Conservation (phyloP, 2,329 filamentous ascomycete species). For the Trichophyton equinum region DNA sequence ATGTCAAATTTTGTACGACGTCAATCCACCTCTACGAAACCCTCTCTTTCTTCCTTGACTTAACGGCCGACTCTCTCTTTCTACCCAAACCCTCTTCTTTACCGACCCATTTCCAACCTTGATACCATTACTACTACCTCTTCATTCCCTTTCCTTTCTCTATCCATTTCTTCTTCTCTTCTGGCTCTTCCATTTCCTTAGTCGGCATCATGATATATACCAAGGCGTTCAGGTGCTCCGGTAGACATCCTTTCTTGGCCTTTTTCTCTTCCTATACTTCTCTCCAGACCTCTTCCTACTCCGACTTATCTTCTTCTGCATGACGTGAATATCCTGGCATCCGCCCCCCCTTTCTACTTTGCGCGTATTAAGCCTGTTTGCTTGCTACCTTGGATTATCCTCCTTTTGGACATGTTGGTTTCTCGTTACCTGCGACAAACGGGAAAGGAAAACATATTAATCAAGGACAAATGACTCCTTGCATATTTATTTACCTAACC, state of each 20-base stretch:
- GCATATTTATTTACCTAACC: not conserved
- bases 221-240: constrained; percentile 6
- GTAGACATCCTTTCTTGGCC: constrained; percentile 2
- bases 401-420: not conserved
- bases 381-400: not conserved
- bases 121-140: not conserved
- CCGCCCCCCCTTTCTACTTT: not conserved
- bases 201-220: constrained; percentile 6
- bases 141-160: not conserved
- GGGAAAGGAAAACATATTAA: not conserved
- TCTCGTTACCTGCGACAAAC: not conserved
- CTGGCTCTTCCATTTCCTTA: not conserved
- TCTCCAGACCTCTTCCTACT: not conserved
- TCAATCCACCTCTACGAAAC: not conserved
- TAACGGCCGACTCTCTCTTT: not conserved
- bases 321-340: not conserved
- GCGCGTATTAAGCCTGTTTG: not conserved
- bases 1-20: not conserved
- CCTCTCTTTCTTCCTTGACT: not conserved
- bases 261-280: not conserved
- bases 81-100: not conserved
- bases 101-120: not conserved
- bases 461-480: not conserved
- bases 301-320: not conserved
- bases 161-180: not conserved